Conservation (phyloP, 75 land plant genomes). For the Gnetum montanum region DNA sequence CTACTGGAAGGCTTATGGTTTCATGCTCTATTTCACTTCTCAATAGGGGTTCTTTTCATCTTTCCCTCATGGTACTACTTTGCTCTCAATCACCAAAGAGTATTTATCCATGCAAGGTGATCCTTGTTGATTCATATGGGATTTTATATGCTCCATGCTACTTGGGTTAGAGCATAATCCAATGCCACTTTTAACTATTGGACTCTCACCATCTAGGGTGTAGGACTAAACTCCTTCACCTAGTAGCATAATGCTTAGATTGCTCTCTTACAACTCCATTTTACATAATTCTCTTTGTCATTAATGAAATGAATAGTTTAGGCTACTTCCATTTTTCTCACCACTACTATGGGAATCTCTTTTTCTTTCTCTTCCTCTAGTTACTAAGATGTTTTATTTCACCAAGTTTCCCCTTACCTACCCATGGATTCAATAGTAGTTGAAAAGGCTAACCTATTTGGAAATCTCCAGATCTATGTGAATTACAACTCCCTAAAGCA, state of each 20-base stretch:
- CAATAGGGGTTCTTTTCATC: conserved; percentile 1
- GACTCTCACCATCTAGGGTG: neutral
- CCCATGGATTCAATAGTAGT: neutral
- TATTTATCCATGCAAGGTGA: neutral
- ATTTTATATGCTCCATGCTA: conserved; percentile 3
- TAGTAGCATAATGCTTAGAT: neutral
- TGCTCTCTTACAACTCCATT: too few relatives aligned
- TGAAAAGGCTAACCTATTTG: neutral
- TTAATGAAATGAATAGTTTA: too few relatives aligned
- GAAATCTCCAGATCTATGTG: neutral
- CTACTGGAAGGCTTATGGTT: conserved; percentile 7
- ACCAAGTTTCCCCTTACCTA: neutral
- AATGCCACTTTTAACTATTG: too few relatives aligned
- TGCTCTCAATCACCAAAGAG: conserved; percentile 3
- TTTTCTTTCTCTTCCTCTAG: neutral
- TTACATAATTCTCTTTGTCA: too few relatives aligned
- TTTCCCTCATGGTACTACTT: conserved; percentile 4
- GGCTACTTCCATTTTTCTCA: neutral
- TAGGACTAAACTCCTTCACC: neutral
- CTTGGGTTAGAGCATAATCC: conserved; percentile 2
- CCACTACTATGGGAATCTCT: neutral
- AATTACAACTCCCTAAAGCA: neutral
- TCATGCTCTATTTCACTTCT: conserved; percentile 7
- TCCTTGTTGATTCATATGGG: neutral
- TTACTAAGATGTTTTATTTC: neutral